phyloP scores from a whole-genome alignment of 163 green algal genomes.

The Scenedesmus sp. region DNA sequence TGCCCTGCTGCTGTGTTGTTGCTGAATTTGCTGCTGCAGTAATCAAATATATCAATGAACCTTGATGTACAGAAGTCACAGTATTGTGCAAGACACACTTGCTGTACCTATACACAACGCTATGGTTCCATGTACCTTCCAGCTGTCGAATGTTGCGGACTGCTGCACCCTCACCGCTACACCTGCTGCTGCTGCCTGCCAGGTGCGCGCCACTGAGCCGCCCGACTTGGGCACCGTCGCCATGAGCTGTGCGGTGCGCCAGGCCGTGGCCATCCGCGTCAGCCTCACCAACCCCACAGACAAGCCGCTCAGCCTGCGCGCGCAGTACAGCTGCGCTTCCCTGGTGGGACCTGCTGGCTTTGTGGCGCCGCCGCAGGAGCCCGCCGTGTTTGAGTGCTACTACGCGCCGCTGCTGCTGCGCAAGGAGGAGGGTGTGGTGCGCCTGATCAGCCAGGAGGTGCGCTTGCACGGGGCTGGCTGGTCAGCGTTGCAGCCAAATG shows the following conservation, averaged over 20 bases:
- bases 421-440: conserved; percentile 54
- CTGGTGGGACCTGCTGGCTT: conserved; percentile 59
- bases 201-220: conserved; percentile 52
- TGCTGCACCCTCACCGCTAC: background rate
- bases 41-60: no score
- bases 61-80: no score
- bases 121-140: background rate
- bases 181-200: background rate
- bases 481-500: background rate
- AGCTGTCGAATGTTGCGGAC: background rate
- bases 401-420: conserved; percentile 72
- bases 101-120: no score
- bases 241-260: conserved; percentile 55
- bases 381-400: conserved; percentile 68
- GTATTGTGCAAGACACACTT: no score
- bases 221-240: conserved; percentile 58
- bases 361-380: conserved; percentile 48
- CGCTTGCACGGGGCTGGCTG: background rate
- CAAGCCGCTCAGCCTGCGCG: conserved; percentile 62
- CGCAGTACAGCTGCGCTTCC: conserved; percentile 59
- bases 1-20: background rate
- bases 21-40: no score
- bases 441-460: conserved; percentile 71
- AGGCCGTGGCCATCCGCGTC: conserved; percentile 60
- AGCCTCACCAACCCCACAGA: conserved; percentile 71